Percentiles rank a stretch among this genome's conserved stretches.
Evolutionary conservation across 176 grass and related monocot species (phyloP).

Genomic region (Oryza glumipatula): DNA sequence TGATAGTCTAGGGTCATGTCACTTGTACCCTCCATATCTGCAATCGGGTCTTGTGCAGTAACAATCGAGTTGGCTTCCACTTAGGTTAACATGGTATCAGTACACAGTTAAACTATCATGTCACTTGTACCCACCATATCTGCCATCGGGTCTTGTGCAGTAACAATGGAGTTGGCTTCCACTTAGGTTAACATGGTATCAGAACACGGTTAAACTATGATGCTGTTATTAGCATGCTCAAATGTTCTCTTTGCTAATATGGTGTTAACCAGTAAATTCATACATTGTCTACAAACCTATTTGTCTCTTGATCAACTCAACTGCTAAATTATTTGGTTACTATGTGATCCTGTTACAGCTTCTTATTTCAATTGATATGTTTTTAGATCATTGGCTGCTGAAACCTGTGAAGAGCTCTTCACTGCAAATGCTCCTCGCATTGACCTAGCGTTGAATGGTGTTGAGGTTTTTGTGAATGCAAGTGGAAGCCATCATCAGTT

Average conservation of each 20-base stretch:
- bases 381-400: slow-evolving; percentile 80
- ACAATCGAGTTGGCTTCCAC: background rate
- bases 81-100: background rate
- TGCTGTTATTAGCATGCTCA: background rate
- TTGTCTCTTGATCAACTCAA: slow-evolving; percentile 19
- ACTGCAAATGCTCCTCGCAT: slow-evolving; percentile 79
- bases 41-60: background rate
- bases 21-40: background rate
- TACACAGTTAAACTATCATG: background rate
- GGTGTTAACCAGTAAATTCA: slow-evolving; percentile 20
- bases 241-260: slow-evolving; percentile 8
- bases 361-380: slow-evolving; percentile 25
- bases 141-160: background rate
- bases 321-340: slow-evolving; percentile 13
- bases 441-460: slow-evolving; percentile 84
- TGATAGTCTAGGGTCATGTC: background rate
- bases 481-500: slow-evolving; percentile 97
- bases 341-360: slow-evolving; percentile 1
- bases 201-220: background rate
- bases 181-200: background rate
- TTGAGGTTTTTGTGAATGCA: slow-evolving; percentile 94
- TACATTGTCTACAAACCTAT: background rate
- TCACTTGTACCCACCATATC: background rate
- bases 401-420: slow-evolving; percentile 98
- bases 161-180: background rate